Evolutionary conservation across 345 rosid species (phyloP).

Genomic region (Hibiscus trionum): DNA sequence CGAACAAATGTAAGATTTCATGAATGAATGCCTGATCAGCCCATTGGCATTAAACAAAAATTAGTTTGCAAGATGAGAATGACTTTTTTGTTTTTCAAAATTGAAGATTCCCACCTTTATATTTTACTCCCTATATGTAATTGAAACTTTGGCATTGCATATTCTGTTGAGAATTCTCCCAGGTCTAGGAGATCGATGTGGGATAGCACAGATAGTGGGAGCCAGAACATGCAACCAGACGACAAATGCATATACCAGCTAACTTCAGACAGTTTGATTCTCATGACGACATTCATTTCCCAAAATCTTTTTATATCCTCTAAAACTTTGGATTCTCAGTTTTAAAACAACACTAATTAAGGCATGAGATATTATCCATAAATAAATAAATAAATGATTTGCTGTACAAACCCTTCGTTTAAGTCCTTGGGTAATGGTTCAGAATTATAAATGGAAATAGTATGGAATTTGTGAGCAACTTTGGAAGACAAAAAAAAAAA

Average conservation of each 20-base stretch:
- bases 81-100: neutral
- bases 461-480: neutral
- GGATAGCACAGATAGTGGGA: neutral
- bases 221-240: neutral
- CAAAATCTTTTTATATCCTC: neutral
- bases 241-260: neutral
- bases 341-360: neutral
- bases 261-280: neutral
- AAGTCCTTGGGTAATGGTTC: neutral
- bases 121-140: neutral
- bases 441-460: neutral
- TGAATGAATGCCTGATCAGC: constrained; percentile 1
- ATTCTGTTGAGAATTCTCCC: neutral
- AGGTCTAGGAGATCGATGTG: neutral
- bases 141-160: neutral
- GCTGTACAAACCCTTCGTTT: neutral
- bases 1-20: neutral
- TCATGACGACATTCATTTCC: neutral
- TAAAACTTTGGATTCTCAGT: neutral
- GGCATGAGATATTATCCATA: neutral
- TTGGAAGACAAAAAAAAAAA: neutral
- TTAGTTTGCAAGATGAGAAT: neutral
- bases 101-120: neutral
- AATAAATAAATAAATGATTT: neutral
- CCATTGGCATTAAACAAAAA: neutral